These are phyloP conservation scores for Paramecium sonneborni DNA, from an alignment of 73 alveolate species.

Conservation along the genomic window DNA sequence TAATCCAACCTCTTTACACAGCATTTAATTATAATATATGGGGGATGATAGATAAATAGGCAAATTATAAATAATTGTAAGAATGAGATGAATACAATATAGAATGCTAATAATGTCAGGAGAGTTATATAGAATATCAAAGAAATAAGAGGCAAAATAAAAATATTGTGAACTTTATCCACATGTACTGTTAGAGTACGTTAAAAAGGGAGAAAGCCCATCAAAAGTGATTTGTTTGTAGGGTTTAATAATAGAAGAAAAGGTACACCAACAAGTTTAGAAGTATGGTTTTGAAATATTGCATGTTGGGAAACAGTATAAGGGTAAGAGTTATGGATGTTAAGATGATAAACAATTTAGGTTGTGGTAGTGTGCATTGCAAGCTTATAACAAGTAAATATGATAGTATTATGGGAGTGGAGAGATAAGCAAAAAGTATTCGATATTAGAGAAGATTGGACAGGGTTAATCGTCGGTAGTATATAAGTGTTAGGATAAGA, in stretches of 20 bases:
- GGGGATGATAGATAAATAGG: background rate
- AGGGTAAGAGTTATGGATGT: background rate
- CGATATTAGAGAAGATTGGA: slow-evolving; percentile 9
- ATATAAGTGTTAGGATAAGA: background rate
- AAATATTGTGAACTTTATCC: slow-evolving; percentile 39
- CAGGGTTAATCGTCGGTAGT: background rate
- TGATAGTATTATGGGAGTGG: slow-evolving; percentile 1
- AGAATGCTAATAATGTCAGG: background rate
- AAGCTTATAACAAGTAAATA: slow-evolving; percentile 8
- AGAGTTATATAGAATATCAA: background rate
- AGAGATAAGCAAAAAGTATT: slow-evolving; percentile 32
- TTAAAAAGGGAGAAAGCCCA: background rate
- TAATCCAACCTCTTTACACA: background rate
- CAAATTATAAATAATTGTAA: background rate
- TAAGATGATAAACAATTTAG: background rate
- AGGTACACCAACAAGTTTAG: background rate
- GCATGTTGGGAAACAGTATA: slow-evolving; percentile 30
- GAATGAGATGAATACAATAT: background rate
- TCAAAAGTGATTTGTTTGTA: background rate
- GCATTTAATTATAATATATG: slow-evolving; percentile 37
- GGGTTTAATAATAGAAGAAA: background rate
- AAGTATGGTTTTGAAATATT: slow-evolving; percentile 7
- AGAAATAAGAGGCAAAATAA: background rate
- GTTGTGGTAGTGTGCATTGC: background rate
- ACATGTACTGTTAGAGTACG: background rate